These are phyloP conservation scores for Geranium incanum DNA, from an alignment of 441 rosid species.

Conservation along the genomic window DNA sequence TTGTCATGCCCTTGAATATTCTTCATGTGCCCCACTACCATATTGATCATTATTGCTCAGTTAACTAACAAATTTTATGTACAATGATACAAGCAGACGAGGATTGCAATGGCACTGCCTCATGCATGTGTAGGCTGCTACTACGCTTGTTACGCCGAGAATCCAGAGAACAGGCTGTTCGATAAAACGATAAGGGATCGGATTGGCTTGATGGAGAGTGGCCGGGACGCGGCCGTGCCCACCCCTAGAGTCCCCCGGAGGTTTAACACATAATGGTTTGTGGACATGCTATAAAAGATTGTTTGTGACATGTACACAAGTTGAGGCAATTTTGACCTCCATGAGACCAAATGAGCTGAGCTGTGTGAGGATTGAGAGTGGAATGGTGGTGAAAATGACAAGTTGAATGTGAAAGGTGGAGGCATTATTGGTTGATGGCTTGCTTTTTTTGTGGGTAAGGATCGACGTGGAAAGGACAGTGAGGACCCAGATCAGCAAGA, in stretches of 20 bases:
- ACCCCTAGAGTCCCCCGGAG: slow-evolving; percentile 64
- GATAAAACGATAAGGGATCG: slow-evolving; percentile 59
- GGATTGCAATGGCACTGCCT: slow-evolving; percentile 97
- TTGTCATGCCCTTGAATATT: not conserved
- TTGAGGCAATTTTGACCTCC: not conserved
- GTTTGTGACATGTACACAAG: not conserved
- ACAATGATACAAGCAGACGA: slow-evolving; percentile 74
- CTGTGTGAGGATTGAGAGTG: too few species aligned
- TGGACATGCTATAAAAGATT: not conserved
- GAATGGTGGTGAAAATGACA: not conserved
- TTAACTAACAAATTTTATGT: slow-evolving; percentile 12
- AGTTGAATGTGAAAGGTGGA: not conserved
- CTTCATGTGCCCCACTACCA: slow-evolving; percentile 17
- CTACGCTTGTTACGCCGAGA: slow-evolving; percentile 86
- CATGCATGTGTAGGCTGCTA: slow-evolving; percentile 93
- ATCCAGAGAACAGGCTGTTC: slow-evolving; percentile 61
- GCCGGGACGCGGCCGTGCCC: slow-evolving; percentile 43
- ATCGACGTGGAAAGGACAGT: slow-evolving; percentile 25
- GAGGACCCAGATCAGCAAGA: slow-evolving; percentile 24
- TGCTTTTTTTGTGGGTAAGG: not conserved
- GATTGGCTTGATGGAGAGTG: slow-evolving; percentile 34
- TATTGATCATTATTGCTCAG: slow-evolving; percentile 9
- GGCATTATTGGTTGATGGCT: slow-evolving; percentile 18
- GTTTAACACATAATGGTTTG: slow-evolving; percentile 22
- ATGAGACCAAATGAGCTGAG: not conserved